Base-by-base conservation (phyloP, 2,329 filamentous ascomycete genomes). In the Hypoxylon sp. region DNA sequence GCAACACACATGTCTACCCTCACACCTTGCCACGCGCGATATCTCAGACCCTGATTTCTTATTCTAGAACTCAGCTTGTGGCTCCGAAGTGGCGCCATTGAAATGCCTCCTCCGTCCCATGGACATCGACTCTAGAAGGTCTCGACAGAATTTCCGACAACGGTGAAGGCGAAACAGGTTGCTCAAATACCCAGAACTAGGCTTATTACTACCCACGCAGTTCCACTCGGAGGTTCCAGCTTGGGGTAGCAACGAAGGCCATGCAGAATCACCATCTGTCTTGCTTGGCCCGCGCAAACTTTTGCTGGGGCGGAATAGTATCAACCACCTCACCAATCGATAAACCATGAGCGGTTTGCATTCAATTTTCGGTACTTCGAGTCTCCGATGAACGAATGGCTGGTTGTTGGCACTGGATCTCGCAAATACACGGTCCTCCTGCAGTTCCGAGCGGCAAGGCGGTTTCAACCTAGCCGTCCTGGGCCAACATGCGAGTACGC, bases 171-270 rank as follows among this genome's bases (percentile, higher is more conserved):
- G 28, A 51, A 48, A 28, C 17, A 46, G 21, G 49, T 19, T 11
- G 50, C 45, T 45, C 34, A 53, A 56, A 58, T 32, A 62, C 49
- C 57, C 30, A 48, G 63, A 57, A 57, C 32, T 32, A 7, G 34
- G 45, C 55, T 45, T 53, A 60, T 55, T 69, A 19, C 60, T 64
- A 69, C 67, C 60, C 64, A 64, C 45, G 49, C 32, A 38, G 63
- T 69, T 59, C 53, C 60, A 67, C 51, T 36, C 67, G 65, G 65
- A 52, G 56, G 41, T 51, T 56, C 46, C 46, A 58, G 36, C 36
- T 30, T 56, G 51, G 46, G 50, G 52, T 60, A 53, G 52, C 62
- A 63, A 38, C 49, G 28, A 53, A 28, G 43, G 32, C 57, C 17
- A 41, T 48, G 21, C 46, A 38, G 56, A 19, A 43, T 41, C 28